Base-by-base conservation (phyloP, 2,329 filamentous ascomycete genomes). In the Fusarium goolgardi region DNA sequence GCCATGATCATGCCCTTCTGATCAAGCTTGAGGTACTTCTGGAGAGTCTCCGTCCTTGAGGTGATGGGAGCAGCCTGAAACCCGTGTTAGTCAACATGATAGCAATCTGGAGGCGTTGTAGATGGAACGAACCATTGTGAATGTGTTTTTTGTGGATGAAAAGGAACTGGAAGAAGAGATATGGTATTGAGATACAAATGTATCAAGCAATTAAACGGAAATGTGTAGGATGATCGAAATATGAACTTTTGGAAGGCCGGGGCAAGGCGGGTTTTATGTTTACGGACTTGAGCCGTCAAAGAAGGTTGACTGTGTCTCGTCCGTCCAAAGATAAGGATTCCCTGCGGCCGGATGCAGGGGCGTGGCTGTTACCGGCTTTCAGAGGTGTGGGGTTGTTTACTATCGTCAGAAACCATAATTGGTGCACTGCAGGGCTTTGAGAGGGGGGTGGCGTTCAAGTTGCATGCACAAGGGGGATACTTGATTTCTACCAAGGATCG, bases 1-100 rank as follows among this genome's bases (percentile, higher is more conserved):
- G 94, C 95, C 82, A 97, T 96, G 78, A 96, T 86, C 75, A 84
- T 85, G 80, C 94, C 94, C 81, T 91, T 92, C 85, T 98, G 95
- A 80, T 94, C 91, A 76, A 98, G 92, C 77, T 86, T 85, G 83
- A 96, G 89, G 87, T 95, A 98, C 83, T 97, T 97, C 81, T 91
- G 84, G 81, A 97, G 90, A 69, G 74, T 80, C 52, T 79, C 78
- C 54, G 71, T 73, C 64, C 71, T 57, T 59, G 71, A 73, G 35
- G 63, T 70, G 0, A 64, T 54, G 2, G 69, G 54, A 41, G 60
- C 16, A 55, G 71, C 64, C 71, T 73, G 43, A 1, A 10, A 2
- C 34, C 20, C 5, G 31, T 59, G 62, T 73, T 67, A 73, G 71
- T 66, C 35, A 39, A 39, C 35, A 39, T 37, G 35, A 39, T 15